Evolutionary conservation across 2,329 filamentous ascomycete species (phyloP).

Genomic region (Venturia nashicola): DNA sequence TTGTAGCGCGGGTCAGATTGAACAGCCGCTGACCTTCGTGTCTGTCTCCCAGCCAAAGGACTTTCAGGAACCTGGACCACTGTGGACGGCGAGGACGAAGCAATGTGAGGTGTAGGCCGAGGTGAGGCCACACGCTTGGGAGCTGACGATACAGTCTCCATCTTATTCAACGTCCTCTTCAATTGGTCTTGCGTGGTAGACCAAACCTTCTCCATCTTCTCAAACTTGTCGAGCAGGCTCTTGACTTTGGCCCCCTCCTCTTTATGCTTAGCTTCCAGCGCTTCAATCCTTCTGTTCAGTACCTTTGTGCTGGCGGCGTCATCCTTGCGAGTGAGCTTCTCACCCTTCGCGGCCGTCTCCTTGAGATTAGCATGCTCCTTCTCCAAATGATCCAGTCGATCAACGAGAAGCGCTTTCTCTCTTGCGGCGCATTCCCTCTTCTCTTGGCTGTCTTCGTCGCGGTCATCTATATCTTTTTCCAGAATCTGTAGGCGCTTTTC

Average conservation of each 20-base stretch:
- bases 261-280: background rate
- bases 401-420: background rate
- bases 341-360: background rate
- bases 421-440: background rate
- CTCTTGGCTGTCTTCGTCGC: background rate
- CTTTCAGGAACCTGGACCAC: background rate
- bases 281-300: background rate
- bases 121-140: background rate
- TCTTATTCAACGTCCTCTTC: background rate
- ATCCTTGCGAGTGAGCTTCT: constrained; percentile 4
- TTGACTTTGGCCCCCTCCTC: background rate
- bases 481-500: background rate
- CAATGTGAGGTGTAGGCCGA: background rate
- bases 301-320: background rate
- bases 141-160: background rate
- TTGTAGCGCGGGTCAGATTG: background rate
- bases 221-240: background rate
- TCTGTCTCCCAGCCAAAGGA: background rate
- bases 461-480: background rate
- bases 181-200: background rate
- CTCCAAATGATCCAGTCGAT: background rate
- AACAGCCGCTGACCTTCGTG: background rate
- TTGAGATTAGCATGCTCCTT: background rate
- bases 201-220: background rate
- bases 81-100: background rate